Evolutionary conservation across 495 filamentous ascomycete species (phyloP), one percentile per base, ranked within the genome.

Genomic region (Penicillium fimorum): DNA sequence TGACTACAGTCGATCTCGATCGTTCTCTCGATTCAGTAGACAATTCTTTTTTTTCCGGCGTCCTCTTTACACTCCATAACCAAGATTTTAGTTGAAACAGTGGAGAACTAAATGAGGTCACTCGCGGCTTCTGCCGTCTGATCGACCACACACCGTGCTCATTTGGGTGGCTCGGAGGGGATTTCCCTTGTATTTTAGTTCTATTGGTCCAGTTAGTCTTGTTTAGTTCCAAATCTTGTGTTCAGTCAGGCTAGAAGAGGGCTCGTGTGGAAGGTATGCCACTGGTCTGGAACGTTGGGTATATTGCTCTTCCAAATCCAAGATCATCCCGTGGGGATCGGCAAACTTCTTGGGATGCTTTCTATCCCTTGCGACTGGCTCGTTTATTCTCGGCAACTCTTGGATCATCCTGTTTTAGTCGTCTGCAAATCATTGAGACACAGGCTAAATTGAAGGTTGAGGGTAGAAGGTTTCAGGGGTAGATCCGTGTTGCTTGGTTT

Each of bases 51-150:
- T 30, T 24, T 15, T 49, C 24, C 22, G 22, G 22, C 37, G 37
- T 45, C 33, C 18, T 22, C 18, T 3, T n/a, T n/a, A 10, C 3
- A n/a, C 47, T 52, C 17, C 29, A 32, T 42, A 67, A 67, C 58
- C 65, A 58, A 56, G 62, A 65, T 65, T 65, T 53, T 25, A 46
- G 27, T 18, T 35, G 24, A 51, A 12, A 2, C 2, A 12, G 58
- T 62, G 64, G 65, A 56, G 20, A 56, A 15, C 6, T 0, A 38
- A 22, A 59, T 68, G 65, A 68, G 45, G 51, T 68, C 65, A 68
- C 61, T 49, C 46, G 51, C 64, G 64, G 59, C 64, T 56, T 67
- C 56, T 50, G 58, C 57, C 53, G 61, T 58, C 59, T 66, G 63
- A 63, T 63, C 63, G 63, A 60, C 61, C 46, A 17, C 20, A 17